Conservation (phyloP, 768 basidiomycete genomes). For the Tricholoma flavovirens region DNA sequence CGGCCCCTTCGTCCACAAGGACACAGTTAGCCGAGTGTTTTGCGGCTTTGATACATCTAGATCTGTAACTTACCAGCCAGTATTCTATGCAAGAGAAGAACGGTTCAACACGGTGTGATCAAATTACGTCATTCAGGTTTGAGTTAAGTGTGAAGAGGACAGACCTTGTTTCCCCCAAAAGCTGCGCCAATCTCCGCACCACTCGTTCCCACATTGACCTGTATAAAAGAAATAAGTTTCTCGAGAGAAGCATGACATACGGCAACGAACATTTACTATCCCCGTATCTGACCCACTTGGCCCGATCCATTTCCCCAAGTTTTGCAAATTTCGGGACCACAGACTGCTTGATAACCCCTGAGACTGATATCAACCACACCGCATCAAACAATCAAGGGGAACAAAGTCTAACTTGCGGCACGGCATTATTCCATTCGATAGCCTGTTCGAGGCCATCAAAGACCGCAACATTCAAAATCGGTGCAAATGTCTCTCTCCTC, state of each 20-base stretch:
- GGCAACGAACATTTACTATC: constrained; percentile 69
- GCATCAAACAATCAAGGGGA: constrained; percentile 10
- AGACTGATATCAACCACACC: constrained; percentile 11
- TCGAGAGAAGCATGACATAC: constrained; percentile 5
- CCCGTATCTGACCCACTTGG: constrained; percentile 86
- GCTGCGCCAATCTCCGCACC: constrained; percentile 69
- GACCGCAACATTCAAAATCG: constrained; percentile 79
- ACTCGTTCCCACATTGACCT: constrained; percentile 57
- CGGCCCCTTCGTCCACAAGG: constrained; percentile 60
- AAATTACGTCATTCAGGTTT: constrained; percentile 10
- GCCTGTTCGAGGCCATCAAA: constrained; percentile 87
- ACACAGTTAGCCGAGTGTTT: constrained; percentile 1
- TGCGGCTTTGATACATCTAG: constrained; percentile 3
- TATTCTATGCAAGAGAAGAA: constrained; percentile 46
- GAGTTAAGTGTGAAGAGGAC: constrained; percentile 17
- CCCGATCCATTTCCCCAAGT: constrained; percentile 89
- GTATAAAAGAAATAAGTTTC: constrained; percentile 3
- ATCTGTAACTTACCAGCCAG: constrained; percentile 59
- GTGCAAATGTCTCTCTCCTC: constrained; percentile 82
- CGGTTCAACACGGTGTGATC: constrained; percentile 8
- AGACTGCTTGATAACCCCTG: constrained; percentile 86
- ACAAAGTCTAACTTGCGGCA: constrained; percentile 54
- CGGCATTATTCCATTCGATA: constrained; percentile 85
- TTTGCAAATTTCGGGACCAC: constrained; percentile 82
- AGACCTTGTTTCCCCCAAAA: constrained; percentile 91